Base-by-base conservation (phyloP, 1,139 yeast species). In the Pichia kudriavzevii region DNA sequence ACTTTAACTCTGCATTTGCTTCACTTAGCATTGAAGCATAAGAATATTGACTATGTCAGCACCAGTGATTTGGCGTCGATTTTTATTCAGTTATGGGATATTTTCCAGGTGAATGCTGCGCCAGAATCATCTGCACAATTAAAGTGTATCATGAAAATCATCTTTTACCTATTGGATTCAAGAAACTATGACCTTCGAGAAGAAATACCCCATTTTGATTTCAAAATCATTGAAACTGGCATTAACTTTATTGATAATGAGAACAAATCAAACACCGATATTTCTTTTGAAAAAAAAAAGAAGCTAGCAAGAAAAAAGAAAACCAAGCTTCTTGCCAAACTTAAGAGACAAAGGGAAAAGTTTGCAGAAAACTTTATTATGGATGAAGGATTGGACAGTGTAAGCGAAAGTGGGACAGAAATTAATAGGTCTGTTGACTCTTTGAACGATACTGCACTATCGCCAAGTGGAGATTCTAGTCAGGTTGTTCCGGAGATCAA, bases 1-100 rank as follows among this genome's bases (percentile, higher is more conserved):
- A 75, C 72, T 25, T 66, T 79, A 2, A 54, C 71, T 0, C 60
- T 85, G n/a, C 88, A 85, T 49, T 59, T 87, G 41, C 63, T 82
- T 25, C 93, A 84, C 49, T 64, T 79, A 28, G 68, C 67, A 5
- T 22, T 52, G 14, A 32, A 28, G 5, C 42, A 46, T 18, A 45
- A 46, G 13, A 43, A 49, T 25, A 25, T 40, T 5, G 26, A 13
- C 3, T 28, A 30, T 6, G 38, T 39, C 7, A 30, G 33, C 10
- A 29, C 30, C 3, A 15, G 21, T 18, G 37, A 23, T 22, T 47
- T 28, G 40, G 45, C 10, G 4, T 27, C 7, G 18, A 32, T 5
- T 51, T 79, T 2, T 74, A 14, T 9, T 6, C 37, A 35, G 22
- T n/a, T 39, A 6, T 18, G 19, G 3, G 22, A 8, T 7, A 34